Percentiles rank a stretch among this genome's conserved stretches.
Evolutionary conservation across 2,329 filamentous ascomycete genomes (phyloP).

Genomic region (Cordyceps farinosa): DNA sequence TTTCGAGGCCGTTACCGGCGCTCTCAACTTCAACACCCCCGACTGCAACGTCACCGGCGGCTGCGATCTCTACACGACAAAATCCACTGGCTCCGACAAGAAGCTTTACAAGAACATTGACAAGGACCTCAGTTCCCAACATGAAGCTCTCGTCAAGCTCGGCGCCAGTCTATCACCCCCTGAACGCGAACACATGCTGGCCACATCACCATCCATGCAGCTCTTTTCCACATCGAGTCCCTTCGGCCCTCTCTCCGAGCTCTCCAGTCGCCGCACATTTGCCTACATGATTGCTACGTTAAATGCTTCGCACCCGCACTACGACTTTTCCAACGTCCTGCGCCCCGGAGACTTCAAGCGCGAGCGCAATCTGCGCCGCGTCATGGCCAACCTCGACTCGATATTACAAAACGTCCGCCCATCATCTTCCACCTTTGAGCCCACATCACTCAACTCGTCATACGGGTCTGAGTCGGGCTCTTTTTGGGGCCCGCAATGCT

Average conservation of each 20-base stretch:
- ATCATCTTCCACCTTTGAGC: slow-evolving; percentile 39
- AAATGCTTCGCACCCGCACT: slow-evolving; percentile 86
- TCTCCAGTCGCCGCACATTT: slow-evolving; percentile 85
- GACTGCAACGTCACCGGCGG: slow-evolving; percentile 90
- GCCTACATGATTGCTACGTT: slow-evolving; percentile 95
- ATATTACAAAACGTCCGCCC: slow-evolving; percentile 85
- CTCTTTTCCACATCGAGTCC: slow-evolving; percentile 77
- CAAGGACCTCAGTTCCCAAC: slow-evolving; percentile 82
- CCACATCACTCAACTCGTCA: slow-evolving; percentile 40
- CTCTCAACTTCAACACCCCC: slow-evolving; percentile 91
- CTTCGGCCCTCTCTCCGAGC: slow-evolving; percentile 85
- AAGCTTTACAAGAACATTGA: slow-evolving; percentile 97
- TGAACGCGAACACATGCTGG: slow-evolving; percentile 66
- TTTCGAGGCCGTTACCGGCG: slow-evolving; percentile 86
- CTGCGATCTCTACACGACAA: slow-evolving; percentile 96
- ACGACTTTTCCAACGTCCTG: slow-evolving; percentile 92
- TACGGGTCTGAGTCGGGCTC: slow-evolving; percentile 49
- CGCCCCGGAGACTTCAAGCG: slow-evolving; percentile 86
- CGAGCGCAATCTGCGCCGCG: slow-evolving; percentile 72
- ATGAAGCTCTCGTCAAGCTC: slow-evolving; percentile 81
- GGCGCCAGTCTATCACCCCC: slow-evolving; percentile 86
- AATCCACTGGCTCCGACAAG: slow-evolving; percentile 91
- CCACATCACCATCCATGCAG: slow-evolving; percentile 56
- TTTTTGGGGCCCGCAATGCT: slow-evolving; percentile 85
- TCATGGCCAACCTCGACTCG: slow-evolving; percentile 84